Base-by-base conservation (phyloP, 2,329 filamentous ascomycete species). In the Calonectria pseudoturangicola region DNA sequence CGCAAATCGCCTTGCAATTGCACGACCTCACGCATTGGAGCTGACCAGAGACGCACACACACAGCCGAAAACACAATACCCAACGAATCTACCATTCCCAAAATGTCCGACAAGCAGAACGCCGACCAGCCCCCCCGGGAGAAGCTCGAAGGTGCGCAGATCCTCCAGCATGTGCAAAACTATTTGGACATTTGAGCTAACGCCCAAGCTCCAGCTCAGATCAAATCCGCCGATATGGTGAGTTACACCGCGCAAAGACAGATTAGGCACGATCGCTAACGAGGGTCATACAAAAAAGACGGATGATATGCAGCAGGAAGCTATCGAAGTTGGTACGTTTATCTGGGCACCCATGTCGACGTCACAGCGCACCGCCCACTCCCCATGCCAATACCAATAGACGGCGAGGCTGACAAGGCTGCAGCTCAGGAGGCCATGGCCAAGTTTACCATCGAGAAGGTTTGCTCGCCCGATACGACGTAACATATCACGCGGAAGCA, bases 191-290 rank as follows among this genome's bases (percentile, higher is more conserved):
- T 36, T 33, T 48, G 39, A 45, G 64, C 71, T 73, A 73, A 73
- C 62, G n/a, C 12, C 18, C 68, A 73, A 77, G 72, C 77, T 80
- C 77, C 82, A 99, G 97, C 95, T 75, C 95, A 98, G 87, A 93
- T 99, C 86, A 99, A 99, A 89, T 98, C 96, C 79, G 96, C 95
- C 72, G 97, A 99, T 84, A 99, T 99, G 97, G 97, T 98, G 90
- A 85, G 88, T 60, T 70, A 70, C 33, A 66, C 54, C 47, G 54
- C 66, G 66, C 33, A 8, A 47, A 72, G 71, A n/a, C 47, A 69
- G 21, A 47, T 45, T 54, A 60, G 58, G 73, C 66, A 71, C 69
- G 66, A 73, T 66, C 50, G 76, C 84, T 85, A 77, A 86, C 79
- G 70, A 78, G 76, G 33, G 50, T 63, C 54, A 71, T 60, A 77